Evolutionary conservation across 352 stramenopile genomes (phyloP), one percentile per base, ranked within the genome.

Genomic region (Phytopythium oedochilum): DNA sequence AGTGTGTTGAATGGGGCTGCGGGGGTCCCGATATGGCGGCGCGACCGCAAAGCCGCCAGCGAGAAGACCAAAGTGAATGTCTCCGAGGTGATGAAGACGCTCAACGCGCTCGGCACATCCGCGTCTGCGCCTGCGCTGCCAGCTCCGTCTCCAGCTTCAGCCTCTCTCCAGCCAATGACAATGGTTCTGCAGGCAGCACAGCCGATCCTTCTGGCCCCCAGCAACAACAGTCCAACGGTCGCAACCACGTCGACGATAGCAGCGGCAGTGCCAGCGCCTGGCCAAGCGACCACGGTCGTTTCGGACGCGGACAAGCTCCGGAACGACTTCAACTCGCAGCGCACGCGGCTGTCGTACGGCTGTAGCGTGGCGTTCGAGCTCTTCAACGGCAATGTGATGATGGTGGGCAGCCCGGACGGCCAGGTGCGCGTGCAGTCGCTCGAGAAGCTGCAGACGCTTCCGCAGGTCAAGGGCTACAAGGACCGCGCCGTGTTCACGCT

Each of bases 311-410:
- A 89, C 34, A 80, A 82, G 22, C 59, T 89, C 38, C 74, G 69
- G n/a, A 87, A 88, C 55, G 78, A 78, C 55, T 88, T 89, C 51
- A 88, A 86, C 56, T 83, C 78, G 11, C 78, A 89, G 62, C 53
- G 60, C 6, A 75, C 73, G 11, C 57, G 75, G 50, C 59, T 89
- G 1, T 89, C 82, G 15, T 89, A 82, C 36, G 78, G 78, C 45
- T 89, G 74, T 43, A 87, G 75, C 42, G 71, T 89, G 35, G 78
- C 78, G 9, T 56, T 89, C 8, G 76, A 89, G 66, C 61, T 88
- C 36, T 89, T 88, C 65, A 89, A 89, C 54, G 78, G 78, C 3
- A 64, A 89, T n/a, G 40, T 89, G 28, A 74, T 89, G 70, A 86
- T 85, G 72, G 73, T 89, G 17, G 64, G 64, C 22, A 77, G 70